These are phyloP conservation scores for Hyaloscypha hepaticicola DNA, from an alignment of 495 filamentous ascomycete species.

Conservation along the genomic window DNA sequence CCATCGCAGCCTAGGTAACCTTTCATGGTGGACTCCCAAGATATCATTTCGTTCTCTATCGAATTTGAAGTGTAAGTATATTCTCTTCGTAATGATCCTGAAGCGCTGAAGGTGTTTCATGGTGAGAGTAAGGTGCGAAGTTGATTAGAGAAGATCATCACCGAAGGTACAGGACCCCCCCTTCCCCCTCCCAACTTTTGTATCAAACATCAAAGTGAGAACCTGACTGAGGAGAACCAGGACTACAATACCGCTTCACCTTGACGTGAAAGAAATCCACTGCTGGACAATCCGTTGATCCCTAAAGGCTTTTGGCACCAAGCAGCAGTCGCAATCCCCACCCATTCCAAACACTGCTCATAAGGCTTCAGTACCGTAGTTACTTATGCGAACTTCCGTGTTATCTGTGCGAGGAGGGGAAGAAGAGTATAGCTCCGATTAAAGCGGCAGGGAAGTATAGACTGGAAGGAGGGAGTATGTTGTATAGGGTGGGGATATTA, in stretches of 20 bases:
- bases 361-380: slow-evolving; percentile 37
- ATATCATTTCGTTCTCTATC: slow-evolving; percentile 37
- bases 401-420: slow-evolving; percentile 30
- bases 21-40: slow-evolving; percentile 33
- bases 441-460: slow-evolving; percentile 35
- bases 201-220: background rate
- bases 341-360: slow-evolving; percentile 35
- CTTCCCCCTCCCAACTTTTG: background rate
- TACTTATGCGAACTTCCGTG: slow-evolving; percentile 32
- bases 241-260: slow-evolving; percentile 38
- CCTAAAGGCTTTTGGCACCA: slow-evolving; percentile 27
- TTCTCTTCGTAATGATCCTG: slow-evolving; percentile 14
- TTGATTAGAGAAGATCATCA: slow-evolving; percentile 35
- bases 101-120: slow-evolving; percentile 15
- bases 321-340: slow-evolving; percentile 33
- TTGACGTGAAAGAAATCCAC: slow-evolving; percentile 38
- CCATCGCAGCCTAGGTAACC: slow-evolving; percentile 36
- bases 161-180: slow-evolving; percentile 11
- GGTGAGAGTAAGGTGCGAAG: slow-evolving; percentile 33
- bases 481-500: slow-evolving; percentile 35
- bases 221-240: too few relatives aligned
- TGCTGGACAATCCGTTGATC: slow-evolving; percentile 36
- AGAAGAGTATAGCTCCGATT: slow-evolving; percentile 33
- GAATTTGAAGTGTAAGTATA: slow-evolving; percentile 35
- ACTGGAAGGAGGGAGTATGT: slow-evolving; percentile 35